Evolutionary conservation across 305 asterid species (phyloP), one percentile per base, ranked within the genome.

Genomic region (Ilex paraguariensis): DNA sequence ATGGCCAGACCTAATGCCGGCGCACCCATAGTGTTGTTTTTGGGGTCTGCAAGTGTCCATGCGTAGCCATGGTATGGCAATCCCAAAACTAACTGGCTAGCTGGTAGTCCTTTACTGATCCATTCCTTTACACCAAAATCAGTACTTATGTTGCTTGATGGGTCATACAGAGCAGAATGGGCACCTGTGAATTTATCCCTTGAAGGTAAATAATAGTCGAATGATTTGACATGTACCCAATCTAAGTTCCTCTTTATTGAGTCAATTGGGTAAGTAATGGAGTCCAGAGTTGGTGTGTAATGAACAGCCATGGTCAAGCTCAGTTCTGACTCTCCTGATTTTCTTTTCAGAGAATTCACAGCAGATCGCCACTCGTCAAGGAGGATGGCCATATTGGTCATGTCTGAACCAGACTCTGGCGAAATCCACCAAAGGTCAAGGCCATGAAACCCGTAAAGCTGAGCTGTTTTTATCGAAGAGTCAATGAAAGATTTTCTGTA

Each of bases 51-150:
- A 3, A 79, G 75, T 6, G 73, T 67, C 84, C 84, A 79, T 2
- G 77, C 77, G 65, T 70, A 79, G 57, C 84, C 84, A 64, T 79
- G 74, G 71, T 61, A 79, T 17, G 81, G 73, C 68, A 79, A 54
- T 21, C 81, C 84, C 13, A 79, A 40, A 8, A 52, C 77, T 21
- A 75, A 57, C 59, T 79, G 73, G 54, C 70, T 52, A 3, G 56
- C 71, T 21, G 82, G 82, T n/a, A 77, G 53, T 59, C 82, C 78
- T 36, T 36, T 44, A 31, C 12, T 66, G 30, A 70, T 70, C 82
- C 82, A 77, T 69, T 70, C 63, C 15, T 60, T 70, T 52, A 73
- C 31, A 46, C 76, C 82, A 59, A 65, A 63, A 48, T 73, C 82
- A 7, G 79, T 77, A 31, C 57, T 77, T 63, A 28, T 17, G 8